Evolutionary conservation across 176 grass and related monocot species (phyloP).

Genomic region (Phyllostachys edulis): DNA sequence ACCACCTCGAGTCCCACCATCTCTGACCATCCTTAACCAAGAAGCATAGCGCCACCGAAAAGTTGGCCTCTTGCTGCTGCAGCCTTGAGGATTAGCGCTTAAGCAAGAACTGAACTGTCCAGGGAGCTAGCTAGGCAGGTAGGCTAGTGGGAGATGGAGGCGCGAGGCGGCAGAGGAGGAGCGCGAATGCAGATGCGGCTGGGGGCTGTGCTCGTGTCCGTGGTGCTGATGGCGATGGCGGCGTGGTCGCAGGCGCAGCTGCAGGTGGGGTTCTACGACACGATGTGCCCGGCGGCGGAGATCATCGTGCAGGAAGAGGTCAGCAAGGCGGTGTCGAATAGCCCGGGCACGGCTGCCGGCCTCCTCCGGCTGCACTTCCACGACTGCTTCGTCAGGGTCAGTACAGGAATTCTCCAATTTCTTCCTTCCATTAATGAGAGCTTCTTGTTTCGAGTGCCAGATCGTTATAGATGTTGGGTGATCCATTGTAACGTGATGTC

Average conservation of each 20-base stretch:
- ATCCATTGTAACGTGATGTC: conserved; percentile 25
- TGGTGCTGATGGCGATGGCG: neutral
- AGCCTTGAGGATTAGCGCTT: neutral
- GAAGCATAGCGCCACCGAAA: neutral
- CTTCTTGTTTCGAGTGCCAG: neutral
- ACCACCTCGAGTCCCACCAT: neutral
- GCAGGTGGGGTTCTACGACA: conserved; percentile 56
- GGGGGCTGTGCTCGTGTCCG: neutral
- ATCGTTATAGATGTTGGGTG: neutral
- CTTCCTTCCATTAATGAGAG: neutral
- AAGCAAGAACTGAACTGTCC: neutral
- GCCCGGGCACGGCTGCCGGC: conserved; percentile 43
- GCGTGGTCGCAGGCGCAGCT: conserved; percentile 42
- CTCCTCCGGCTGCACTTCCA: conserved; percentile 87
- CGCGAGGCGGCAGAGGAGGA: neutral
- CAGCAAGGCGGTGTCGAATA: conserved; percentile 26
- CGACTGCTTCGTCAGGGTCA: conserved; percentile 90
- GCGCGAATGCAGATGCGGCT: neutral
- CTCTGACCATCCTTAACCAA: conserved; percentile 12
- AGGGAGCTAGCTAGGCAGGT: neutral
- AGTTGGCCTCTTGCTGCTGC: neutral
- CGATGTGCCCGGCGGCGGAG: conserved; percentile 61
- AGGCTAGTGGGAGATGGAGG: neutral
- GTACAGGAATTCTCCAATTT: neutral
- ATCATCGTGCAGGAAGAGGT: conserved; percentile 60